Evolutionary conservation across 1,284 basidiomycete species (phyloP).

Genomic region (Rhodotorula sp.): DNA sequence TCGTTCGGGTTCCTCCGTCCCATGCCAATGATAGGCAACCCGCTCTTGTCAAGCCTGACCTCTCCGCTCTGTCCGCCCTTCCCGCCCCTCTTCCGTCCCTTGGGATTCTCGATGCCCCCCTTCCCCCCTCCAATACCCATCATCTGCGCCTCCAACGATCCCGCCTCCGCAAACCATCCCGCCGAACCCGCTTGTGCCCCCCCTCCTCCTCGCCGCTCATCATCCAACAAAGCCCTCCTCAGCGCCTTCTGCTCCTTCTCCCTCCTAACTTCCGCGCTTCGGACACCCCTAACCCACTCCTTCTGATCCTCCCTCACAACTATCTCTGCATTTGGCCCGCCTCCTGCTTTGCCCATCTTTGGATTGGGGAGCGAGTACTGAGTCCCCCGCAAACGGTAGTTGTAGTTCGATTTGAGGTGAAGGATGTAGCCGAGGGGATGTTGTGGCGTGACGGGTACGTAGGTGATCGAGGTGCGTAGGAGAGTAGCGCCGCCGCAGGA

Average conservation of each 20-base stretch:
- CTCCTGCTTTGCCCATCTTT: constrained; percentile 68
- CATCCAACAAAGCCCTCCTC: constrained; percentile 60
- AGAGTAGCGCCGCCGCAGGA: constrained; percentile 85
- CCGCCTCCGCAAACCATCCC: constrained; percentile 15
- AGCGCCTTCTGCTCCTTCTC: constrained; percentile 70
- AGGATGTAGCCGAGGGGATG: constrained; percentile 60
- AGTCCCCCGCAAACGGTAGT: constrained; percentile 87
- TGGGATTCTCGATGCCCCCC: constrained; percentile 74
- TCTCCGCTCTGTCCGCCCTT: constrained; percentile 54
- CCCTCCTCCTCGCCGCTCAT: constrained; percentile 48
- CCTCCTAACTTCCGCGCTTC: constrained; percentile 66
- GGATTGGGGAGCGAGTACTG: constrained; percentile 91
- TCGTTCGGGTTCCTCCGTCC: constrained; percentile 85
- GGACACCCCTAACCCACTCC: constrained; percentile 78
- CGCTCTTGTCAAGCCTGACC: constrained; percentile 53
- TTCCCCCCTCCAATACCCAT: constrained; percentile 63
- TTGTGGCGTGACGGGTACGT: constrained; percentile 55
- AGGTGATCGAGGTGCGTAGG: constrained; percentile 82
- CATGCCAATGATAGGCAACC: constrained; percentile 76
- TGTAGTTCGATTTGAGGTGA: constrained; percentile 91
- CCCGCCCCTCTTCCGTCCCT: constrained; percentile 69
- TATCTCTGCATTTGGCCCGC: constrained; percentile 53
- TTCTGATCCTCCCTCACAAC: constrained; percentile 87
- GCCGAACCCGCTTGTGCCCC: background rate
- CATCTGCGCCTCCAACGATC: constrained; percentile 71